A percentile compares a stretch with the other conserved stretches of the same genome.
phyloP scores from a whole-genome alignment of 768 basidiomycete species.

The Psilocybe cubensis region DNA sequence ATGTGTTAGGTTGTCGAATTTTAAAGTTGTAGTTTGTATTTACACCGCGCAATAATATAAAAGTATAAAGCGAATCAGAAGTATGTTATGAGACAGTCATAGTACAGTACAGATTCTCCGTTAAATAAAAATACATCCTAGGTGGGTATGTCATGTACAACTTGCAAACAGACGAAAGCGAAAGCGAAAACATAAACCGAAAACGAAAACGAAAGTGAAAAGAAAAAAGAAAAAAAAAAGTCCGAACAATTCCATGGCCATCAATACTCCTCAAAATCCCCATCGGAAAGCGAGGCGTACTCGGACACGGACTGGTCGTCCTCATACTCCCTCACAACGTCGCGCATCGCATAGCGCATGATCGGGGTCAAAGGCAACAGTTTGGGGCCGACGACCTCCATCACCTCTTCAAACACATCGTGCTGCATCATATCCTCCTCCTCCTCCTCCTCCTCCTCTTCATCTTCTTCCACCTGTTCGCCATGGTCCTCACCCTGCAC shows the following conservation, averaged over 20 bases:
- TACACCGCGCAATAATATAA: too few species aligned
- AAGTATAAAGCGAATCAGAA: background rate
- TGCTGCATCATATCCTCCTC: constrained; percentile 44
- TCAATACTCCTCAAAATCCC: constrained; percentile 75
- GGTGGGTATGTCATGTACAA: too few species aligned
- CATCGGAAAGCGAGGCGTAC: constrained; percentile 66
- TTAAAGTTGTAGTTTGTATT: too few species aligned
- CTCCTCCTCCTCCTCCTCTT: constrained; percentile 52
- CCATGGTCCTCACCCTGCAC: too few species aligned
- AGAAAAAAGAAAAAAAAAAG: background rate
- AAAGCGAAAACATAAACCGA: too few species aligned
- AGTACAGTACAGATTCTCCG: background rate
- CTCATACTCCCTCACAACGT: constrained; percentile 83
- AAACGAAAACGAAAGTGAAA: too few species aligned
- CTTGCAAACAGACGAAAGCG: too few species aligned
- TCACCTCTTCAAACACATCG: constrained; percentile 48
- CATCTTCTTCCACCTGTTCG: too few species aligned
- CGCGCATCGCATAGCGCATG: constrained; percentile 83
- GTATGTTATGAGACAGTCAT: background rate
- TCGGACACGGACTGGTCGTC: constrained; percentile 76
- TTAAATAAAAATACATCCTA: background rate
- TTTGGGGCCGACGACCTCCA: constrained; percentile 74
- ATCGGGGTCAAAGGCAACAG: constrained; percentile 79
- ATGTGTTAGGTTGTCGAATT: too few species aligned
- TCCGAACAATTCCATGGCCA: background rate